Evolutionary conservation across 192 early-diverging fungal genomes (phyloP), one percentile per base, ranked within the genome.

Genomic region (Backusella australiensis): DNA sequence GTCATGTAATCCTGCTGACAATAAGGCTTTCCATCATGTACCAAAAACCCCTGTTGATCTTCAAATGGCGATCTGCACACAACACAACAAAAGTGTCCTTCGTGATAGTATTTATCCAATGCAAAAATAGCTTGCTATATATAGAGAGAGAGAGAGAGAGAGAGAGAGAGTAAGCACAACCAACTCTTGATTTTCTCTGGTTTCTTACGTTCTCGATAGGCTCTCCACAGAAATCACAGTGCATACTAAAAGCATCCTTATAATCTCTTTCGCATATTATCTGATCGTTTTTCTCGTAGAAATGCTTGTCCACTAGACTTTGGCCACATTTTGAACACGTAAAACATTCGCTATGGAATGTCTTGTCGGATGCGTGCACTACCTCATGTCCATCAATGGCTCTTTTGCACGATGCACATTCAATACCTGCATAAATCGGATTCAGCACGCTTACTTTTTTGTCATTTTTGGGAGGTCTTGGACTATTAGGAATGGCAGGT

Each of bases 271-370:
- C 80, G 70, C 89, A 90, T 71, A 88, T 86, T 3, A 87, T 86
- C 4, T 72, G 1, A 6, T 85, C 85, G 72, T 90, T 85, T 42
- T 86, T 87, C 65, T 90, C 87, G 68, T 85, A 86, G 71, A 85
- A 90, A 9, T 81, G 80, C 11, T 86, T 81, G 68, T 88, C 79
- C 42, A 87, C 89, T 66, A 90, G 56, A 32, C 76, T 73, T 5
- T 73, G 65, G 36, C 78, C 67, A 53, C 89, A 90, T 9, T 85
- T 39, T 36, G 46, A 74, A 69, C 89, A 90, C 0, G 75, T 79
- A 71, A 90, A 90, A 66, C 86, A 85, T 9, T 83, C 82, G 6
- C 86, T 78, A 72, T 90, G 89, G 85, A 87, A 90, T 42, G 77
- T 75, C 39, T 87, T 87, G n/a, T 83, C 84, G 23, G 42, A 26